phyloP scores from a whole-genome alignment of 2,329 filamentous ascomycete species.

The Fusarium napiforme region DNA sequence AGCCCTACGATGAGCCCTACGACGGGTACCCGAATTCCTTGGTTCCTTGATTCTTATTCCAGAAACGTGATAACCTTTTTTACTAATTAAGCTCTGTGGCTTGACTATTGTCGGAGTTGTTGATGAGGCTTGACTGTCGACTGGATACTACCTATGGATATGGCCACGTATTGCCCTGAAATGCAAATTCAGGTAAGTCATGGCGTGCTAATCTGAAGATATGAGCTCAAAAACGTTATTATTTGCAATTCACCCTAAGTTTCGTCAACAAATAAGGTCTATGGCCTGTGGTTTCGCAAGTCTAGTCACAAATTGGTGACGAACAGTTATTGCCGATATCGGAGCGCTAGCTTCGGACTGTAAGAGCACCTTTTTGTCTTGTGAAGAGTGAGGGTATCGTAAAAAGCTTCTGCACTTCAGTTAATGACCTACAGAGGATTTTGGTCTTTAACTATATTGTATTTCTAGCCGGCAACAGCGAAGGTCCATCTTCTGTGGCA shows the following conservation, averaged over 20 bases:
- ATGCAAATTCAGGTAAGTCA: not conserved
- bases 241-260: not conserved
- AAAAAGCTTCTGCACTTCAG: not conserved
- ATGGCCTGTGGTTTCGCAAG: not conserved
- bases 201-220: conserved; percentile 3
- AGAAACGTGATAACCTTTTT: conserved; percentile 12
- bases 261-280: not conserved
- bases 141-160: not conserved
- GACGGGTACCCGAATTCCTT: conserved; percentile 31
- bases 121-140: conserved; percentile 1
- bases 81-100: conserved; percentile 16
- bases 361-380: not conserved
- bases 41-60: conserved; percentile 9
- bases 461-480: not conserved
- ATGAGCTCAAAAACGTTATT: not conserved
- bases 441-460: not conserved
- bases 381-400: not conserved
- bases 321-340: conserved; percentile 12
- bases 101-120: conserved; percentile 21
- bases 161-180: not conserved
- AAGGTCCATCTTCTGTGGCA: conserved; percentile 5
- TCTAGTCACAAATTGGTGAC: not conserved
- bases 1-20: conserved; percentile 21
- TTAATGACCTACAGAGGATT: not conserved
- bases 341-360: not conserved